Conservation (phyloP, 2,329 filamentous ascomycete species). For the Aspergillus transmontanensis region DNA sequence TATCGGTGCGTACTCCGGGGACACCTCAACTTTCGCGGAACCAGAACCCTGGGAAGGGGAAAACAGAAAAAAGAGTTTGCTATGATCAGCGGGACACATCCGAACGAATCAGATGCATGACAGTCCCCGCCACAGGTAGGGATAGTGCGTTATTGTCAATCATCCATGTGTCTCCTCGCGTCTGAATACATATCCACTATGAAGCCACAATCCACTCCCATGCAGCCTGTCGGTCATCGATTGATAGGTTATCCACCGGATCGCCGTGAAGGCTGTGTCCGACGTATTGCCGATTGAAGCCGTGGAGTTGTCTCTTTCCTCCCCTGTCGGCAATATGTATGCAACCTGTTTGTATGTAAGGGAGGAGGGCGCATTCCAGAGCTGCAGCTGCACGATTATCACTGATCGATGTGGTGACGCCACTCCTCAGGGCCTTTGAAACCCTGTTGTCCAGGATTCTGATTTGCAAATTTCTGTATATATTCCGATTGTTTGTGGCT, state of each 20-base stretch:
- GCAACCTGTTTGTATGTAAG: not conserved
- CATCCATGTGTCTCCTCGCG: conserved; percentile 4
- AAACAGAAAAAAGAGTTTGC: not conserved
- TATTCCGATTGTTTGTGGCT: not conserved
- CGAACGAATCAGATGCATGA: not conserved
- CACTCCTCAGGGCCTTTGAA: not conserved
- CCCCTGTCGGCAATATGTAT: not conserved
- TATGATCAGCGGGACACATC: conserved; percentile 1
- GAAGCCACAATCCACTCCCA: not conserved
- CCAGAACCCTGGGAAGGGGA: conserved; percentile 2
- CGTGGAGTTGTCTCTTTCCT: not conserved
- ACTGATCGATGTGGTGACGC: not conserved
- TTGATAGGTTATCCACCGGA: not conserved
- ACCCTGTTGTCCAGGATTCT: not conserved
- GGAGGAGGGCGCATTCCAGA: not conserved
- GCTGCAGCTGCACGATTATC: conserved; percentile 6
- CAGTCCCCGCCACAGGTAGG: not conserved
- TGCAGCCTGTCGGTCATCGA: not conserved
- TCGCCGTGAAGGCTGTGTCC: not conserved
- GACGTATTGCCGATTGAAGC: not conserved
- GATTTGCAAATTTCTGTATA: not conserved
- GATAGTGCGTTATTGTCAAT: conserved; percentile 5
- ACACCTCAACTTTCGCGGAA: conserved; percentile 1
- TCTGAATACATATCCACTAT: not conserved
- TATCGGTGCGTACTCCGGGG: not conserved